These are phyloP conservation scores for Vitis hybrid DNA, from an alignment of 177 flowering plant species.

Conservation along the genomic window DNA sequence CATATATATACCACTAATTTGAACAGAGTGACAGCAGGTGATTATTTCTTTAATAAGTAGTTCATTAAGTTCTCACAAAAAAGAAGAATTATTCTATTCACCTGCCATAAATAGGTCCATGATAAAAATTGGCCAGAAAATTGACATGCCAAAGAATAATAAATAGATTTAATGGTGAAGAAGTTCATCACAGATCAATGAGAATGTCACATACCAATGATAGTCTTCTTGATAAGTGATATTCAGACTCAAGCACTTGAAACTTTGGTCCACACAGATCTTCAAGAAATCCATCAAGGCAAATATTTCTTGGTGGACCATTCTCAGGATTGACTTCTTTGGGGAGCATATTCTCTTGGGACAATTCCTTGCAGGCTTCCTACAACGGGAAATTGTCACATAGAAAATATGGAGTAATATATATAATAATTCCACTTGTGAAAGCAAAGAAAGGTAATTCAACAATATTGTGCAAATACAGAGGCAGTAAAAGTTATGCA, in stretches of 20 bases:
- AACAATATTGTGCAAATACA: no score
- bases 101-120: neutral
- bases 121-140: neutral
- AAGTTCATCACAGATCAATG: neutral
- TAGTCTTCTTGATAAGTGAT: constrained; percentile 47
- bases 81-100: neutral
- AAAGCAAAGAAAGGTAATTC: no score
- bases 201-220: constrained; percentile 35
- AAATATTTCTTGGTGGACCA: constrained; percentile 23
- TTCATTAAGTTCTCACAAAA: neutral
- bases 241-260: constrained; percentile 57
- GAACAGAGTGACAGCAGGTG: neutral
- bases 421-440: no score
- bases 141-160: neutral
- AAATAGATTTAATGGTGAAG: neutral
- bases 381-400: constrained; percentile 17
- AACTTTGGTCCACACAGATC: constrained; percentile 46
- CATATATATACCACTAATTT: neutral
- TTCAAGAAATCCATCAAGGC: constrained; percentile 34
- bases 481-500: no score
- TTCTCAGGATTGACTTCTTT: constrained; percentile 24
- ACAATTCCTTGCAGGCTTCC: constrained; percentile 43
- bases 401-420: no score
- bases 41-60: neutral
- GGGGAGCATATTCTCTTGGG: constrained; percentile 18